These are phyloP conservation scores for Fonsecaea monophora DNA, from an alignment of 2,329 filamentous ascomycete species.

Conservation along the genomic window DNA sequence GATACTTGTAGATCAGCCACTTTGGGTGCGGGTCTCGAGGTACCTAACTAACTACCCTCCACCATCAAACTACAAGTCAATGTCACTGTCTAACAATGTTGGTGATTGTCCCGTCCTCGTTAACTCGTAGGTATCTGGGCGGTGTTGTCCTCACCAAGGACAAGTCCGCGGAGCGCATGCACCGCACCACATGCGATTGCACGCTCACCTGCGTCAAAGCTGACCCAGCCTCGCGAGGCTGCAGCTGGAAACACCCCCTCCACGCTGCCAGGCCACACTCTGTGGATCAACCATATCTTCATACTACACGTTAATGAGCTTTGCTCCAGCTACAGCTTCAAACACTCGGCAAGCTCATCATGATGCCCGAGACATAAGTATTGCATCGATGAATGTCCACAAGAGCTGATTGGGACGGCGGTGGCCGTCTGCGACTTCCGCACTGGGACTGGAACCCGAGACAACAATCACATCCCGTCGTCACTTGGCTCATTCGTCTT, in stretches of 20 bases:
- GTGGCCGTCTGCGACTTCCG: not conserved
- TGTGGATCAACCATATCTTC: not conserved
- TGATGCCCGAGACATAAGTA: not conserved
- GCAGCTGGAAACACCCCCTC: not conserved
- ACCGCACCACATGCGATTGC: too few species aligned
- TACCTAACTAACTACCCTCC: not conserved
- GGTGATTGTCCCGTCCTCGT: too few species aligned
- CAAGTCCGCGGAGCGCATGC: too few species aligned
- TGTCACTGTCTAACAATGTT: not conserved
- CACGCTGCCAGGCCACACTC: not conserved
- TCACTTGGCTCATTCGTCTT: constrained; percentile 1
- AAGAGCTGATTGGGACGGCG: not conserved
- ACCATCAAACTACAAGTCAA: not conserved
- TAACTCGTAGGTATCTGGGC: too few species aligned
- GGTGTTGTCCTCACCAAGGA: too few species aligned
- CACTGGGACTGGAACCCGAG: not conserved
- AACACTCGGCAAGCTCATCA: not conserved
- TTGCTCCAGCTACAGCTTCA: not conserved
- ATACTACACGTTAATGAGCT: not conserved
- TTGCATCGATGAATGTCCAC: not conserved
- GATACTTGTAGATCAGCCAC: not conserved
- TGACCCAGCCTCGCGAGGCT: not conserved
- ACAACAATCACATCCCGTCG: not conserved
- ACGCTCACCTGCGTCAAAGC: too few species aligned
- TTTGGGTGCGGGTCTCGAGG: too few species aligned